Evolutionary conservation across 2,329 filamentous ascomycete genomes (phyloP), one percentile per base, ranked within the genome.

Genomic region (Calonectria hawksworthii): DNA sequence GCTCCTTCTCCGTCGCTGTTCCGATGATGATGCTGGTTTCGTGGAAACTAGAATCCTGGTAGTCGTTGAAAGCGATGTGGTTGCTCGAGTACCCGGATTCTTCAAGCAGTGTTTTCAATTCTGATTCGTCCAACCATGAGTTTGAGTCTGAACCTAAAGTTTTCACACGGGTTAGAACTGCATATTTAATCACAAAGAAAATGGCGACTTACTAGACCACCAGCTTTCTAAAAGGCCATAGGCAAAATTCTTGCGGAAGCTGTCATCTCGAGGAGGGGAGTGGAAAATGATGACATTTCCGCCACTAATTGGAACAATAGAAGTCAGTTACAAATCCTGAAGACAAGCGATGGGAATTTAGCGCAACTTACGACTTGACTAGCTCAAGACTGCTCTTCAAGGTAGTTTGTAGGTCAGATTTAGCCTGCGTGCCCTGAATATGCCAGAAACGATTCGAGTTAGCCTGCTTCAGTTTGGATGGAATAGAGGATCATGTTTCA

Each of bases 211-310:
- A 52, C 61, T 50, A 5, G 61, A 50, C 83, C 83, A 85, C 84
- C 84, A 85, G 18, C 81, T 82, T 1, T 82, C 78, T 3, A 84
- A 73, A 9, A 78, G 74, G 9, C 83, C 83, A 0, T 84, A 78
- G 11, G 80, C 79, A 10, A 86, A 83, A 75, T 88, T 86, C 13
- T 36, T 44, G 18, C 32, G 32, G 32, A 68, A 30, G 16, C 88
- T 68, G 18, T 88, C 73, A 1, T 84, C 86, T 68, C 88, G 82
- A 9, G 28, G 41, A 1, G 73, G 65, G 54, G 83, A 82, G 1
- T 77, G 68, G 6, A 84, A 32, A 0, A 84, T 23, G 0, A 84
- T 73, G 10, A 41, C 26, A 26, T 78, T 79, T 0, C 83, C 83
- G 5, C 80, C 80, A 23, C 61, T 65, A 16, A 10, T 63, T 63